These are phyloP conservation scores for Debaryomyces castellii DNA, from an alignment of 805 yeast genomes.

Conservation along the genomic window DNA sequence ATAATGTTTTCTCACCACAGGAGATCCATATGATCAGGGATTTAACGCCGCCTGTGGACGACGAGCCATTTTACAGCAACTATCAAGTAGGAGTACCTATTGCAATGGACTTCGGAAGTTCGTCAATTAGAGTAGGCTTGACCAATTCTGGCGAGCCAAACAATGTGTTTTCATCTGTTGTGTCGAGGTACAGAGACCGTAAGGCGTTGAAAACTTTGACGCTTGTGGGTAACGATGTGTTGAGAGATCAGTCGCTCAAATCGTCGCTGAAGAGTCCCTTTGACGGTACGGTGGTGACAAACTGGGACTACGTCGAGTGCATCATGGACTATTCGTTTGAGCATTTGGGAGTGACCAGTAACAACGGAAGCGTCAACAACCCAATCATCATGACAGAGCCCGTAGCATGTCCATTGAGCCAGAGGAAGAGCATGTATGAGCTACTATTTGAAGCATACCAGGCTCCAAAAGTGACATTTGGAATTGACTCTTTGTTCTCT, in stretches of 20 bases:
- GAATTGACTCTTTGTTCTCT: conserved; percentile 81
- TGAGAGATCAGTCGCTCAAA: conserved; percentile 65
- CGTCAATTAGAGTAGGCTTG: conserved; percentile 58
- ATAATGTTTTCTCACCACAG: conserved; percentile 40
- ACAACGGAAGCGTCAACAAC: conserved; percentile 56
- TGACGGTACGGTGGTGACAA: conserved; percentile 83
- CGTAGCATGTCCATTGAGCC: conserved; percentile 66
- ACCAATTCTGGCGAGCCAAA: conserved; percentile 48
- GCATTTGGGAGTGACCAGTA: conserved; percentile 63
- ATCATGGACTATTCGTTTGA: conserved; percentile 81
- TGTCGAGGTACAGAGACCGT: conserved; percentile 79
- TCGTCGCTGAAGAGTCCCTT: conserved; percentile 75
- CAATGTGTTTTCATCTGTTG: conserved; percentile 64
- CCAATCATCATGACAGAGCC: conserved; percentile 83
- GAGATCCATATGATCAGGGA: conserved; percentile 43
- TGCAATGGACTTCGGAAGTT: conserved; percentile 84
- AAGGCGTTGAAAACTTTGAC: conserved; percentile 61
- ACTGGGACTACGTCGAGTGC: conserved; percentile 88
- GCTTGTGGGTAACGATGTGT: conserved; percentile 80
- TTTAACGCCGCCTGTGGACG: conserved; percentile 28
- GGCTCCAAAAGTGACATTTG: conserved; percentile 73
- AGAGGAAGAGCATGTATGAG: conserved; percentile 76
- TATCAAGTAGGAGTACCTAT: conserved; percentile 67
- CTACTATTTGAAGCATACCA: conserved; percentile 80
- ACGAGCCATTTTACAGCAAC: conserved; percentile 48